Evolutionary conservation across 805 yeast genomes (phyloP), one percentile per base, ranked within the genome.

Genomic region (Pichia thaimueangensis): DNA sequence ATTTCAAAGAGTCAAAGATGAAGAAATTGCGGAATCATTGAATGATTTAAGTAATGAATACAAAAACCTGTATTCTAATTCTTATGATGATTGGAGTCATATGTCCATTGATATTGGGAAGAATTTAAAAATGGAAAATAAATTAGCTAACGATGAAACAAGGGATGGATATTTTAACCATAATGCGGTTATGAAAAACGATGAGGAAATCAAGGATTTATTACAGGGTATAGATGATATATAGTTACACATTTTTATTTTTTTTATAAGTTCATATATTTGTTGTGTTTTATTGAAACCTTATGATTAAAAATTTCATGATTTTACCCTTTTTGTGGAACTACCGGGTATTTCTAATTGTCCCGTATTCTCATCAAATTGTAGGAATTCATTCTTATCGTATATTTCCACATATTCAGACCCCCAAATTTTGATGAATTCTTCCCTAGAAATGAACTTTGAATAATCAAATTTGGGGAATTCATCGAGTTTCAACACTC

Each of bases 1-100:
- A 48, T 91, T 94, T 70, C 95, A 91, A 53, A 72, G 70, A 20
- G 83, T 86, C 48, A 88, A 88, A 62, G 76, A 86, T 24, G 69
- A 71, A 29, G 97, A 91, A 62, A 70, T 89, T 59, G 80, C 82
- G 55, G 70, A 72, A 24, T 74, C 94, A 2, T 70, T 91, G 64
- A 67, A 77, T 8, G 73, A 74, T n/a, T 67, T 91, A 45, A 84
- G 95, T 38, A 84, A 83, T 50, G 78, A 77, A 47, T 84, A 91
- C 61, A 78, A 86, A 42, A 71, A 73, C 22, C 87, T 85, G 56
- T 91, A 83, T 62, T 71, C 74, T 46, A 74, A 73, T 21, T 68
- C 86, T 57, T 74, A 83, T 40, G 74, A 74, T 19, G 80, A 79
- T 45, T 87, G 95, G 95, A 71, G 74, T 25, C n/a, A n/a, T n/a